Base-by-base conservation (phyloP, 2,329 filamentous ascomycete genomes). In the Penicillium decumbens region DNA sequence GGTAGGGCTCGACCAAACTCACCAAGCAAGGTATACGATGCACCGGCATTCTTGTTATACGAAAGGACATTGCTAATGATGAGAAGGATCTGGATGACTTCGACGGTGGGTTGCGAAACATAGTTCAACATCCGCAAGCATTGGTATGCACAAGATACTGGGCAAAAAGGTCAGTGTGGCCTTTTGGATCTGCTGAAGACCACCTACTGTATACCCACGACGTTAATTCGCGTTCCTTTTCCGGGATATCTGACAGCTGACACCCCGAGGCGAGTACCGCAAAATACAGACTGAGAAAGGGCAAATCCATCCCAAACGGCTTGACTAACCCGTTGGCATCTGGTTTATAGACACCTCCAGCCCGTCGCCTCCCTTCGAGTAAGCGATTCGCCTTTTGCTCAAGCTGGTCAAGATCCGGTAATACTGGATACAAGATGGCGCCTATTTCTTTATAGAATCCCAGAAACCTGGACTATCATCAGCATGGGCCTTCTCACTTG, bases 21-120 rank as follows among this genome's bases (percentile, higher is more conserved):
- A 72, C 75, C 79, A 27, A 81, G 77, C 42, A 84, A 65, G 37
- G 80, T 80, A 73, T 83, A 84, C 8, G 81, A 79, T 25, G 81
- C 80, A 7, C 81, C 81, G 13, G 81, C 80, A 53, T 84, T 84
- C 79, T 81, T 82, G 58, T 81, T 82, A 63, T 82, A 81, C 1
- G 79, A 80, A 33, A 82, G 74, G 44, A 81, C 81, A 62, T 82
- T 82, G 54, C 80, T 79, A 25, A 84, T 80, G 24, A 84, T 79
- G 18, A 84, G 70, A 32, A 84, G 72, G 1, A 80, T 79, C 60
- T 84, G 80, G 45, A 84, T 81, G 43, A 77, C 80, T 55, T 83
- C 80, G 29, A 83, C 64, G 12, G 77, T 79, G 27, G 80, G 78
- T 55, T 81, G 78, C 1, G 81, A 82, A 6, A 84, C 69, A 68